Conservation (phyloP, 176 grass and related monocot species). For the Oryza glaberrima region DNA sequence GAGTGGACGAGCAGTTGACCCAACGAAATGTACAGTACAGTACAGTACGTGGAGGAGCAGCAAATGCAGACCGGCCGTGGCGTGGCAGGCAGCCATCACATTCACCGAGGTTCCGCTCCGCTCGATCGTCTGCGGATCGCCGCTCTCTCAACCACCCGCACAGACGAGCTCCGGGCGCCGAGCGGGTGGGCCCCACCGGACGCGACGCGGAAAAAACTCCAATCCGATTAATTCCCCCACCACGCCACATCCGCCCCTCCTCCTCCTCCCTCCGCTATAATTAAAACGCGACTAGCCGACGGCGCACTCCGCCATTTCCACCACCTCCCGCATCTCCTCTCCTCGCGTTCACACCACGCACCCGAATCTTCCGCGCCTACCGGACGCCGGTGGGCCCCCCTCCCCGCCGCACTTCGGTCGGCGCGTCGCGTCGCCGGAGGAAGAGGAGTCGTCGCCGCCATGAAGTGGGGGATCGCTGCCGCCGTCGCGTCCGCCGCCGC, state of each 20-base stretch:
- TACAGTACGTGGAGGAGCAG: too few species aligned
- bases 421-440: background rate
- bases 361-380: background rate
- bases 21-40: too few species aligned
- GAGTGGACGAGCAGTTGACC: too few species aligned
- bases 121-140: too few species aligned
- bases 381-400: background rate
- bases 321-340: background rate
- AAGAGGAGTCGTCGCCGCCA: background rate
- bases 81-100: too few species aligned
- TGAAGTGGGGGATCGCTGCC: conserved; percentile 51
- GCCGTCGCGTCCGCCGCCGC: conserved; percentile 41
- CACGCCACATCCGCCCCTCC: background rate
- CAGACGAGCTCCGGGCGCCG: too few species aligned
- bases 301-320: background rate
- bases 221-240: background rate
- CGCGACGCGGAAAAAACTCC: background rate
- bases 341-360: background rate
- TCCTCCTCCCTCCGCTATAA: background rate
- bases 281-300: background rate
- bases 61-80: too few species aligned
- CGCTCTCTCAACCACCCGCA: too few species aligned
- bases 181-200: background rate
- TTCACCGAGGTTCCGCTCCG: too few species aligned
- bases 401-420: too few species aligned